Base-by-base conservation (phyloP, 805 yeast species). In the Candida vaughaniae region DNA sequence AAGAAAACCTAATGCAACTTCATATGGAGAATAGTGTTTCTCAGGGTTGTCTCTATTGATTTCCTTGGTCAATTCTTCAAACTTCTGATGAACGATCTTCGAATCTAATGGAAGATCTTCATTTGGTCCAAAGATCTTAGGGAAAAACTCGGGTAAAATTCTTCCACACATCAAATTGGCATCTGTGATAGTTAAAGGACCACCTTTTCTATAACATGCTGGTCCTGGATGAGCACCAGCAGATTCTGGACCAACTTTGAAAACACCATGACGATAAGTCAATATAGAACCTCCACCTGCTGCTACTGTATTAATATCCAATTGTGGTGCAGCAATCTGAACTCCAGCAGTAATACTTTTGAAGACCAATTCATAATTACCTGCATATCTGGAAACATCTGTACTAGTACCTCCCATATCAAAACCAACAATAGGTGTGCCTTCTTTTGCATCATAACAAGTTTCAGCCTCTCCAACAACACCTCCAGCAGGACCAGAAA, bases 401-500 rank as follows among this genome's bases (percentile, higher is more conserved):
- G 72, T 67, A 58, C 71, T 46, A 3, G 73, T 67, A 16, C 73
- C 73, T 22, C 73, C 73, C 43, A 68, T 68, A 47, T 67, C 62
- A 41, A 54, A 54, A 1, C 72, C 72, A 18, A 66, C 56, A 22
- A 64, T 62, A 15, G 64, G 66, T 52, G 44, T 41, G 2, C 41
- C 41, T 22, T 41, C 44, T 2, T 31, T 16, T 2, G 33, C 10
- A 43, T 71, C 76, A 54, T 71, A 87, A 42, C 95, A 85, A 0
- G 98, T 90, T 35, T 78, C 72, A 0, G 96, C 85, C 50, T 79
- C 85, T 1, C 97, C 98, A 25, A 90, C 96, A 35, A 90, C 95
- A 31, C 98, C 98, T 25, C 97, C 98, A 5, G 97, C 98, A 2
- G 98, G 98, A 2, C 98, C 98, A 1, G 96, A 87, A 22, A 90